Conservation (phyloP, 1,284 basidiomycete genomes). For the Ganoderma resinaceum region DNA sequence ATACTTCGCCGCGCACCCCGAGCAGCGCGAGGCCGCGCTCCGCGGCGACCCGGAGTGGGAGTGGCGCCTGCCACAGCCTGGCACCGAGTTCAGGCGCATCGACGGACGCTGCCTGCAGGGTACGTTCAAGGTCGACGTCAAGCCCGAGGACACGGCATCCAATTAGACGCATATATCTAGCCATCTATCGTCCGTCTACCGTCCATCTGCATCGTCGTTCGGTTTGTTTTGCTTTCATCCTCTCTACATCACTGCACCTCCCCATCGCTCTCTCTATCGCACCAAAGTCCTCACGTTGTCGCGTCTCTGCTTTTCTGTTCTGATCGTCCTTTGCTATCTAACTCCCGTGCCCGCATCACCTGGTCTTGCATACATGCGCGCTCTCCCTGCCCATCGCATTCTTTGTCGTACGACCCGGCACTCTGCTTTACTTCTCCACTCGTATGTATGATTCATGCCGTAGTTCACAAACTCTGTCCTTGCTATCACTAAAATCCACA, state of each 20-base stretch:
- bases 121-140: conserved; percentile 19
- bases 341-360: background rate
- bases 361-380: background rate
- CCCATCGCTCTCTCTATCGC: background rate
- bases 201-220: background rate
- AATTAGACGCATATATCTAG: background rate
- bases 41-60: conserved; percentile 14
- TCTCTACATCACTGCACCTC: background rate
- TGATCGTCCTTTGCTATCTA: background rate
- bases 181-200: background rate
- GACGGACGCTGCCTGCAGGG: conserved; percentile 16
- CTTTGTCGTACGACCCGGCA: background rate
- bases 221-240: background rate
- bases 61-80: conserved; percentile 17
- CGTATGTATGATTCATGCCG: background rate
- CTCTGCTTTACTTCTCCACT: background rate
- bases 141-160: background rate
- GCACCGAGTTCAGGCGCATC: conserved; percentile 16
- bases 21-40: conserved; percentile 21
- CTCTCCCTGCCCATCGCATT: background rate
- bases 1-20: conserved; percentile 24
- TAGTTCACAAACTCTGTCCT: background rate
- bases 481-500: background rate
- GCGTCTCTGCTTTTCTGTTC: background rate
- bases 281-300: background rate